phyloP scores from a whole-genome alignment of 495 filamentous ascomycete species.

The Talaromyces wortmannii region DNA sequence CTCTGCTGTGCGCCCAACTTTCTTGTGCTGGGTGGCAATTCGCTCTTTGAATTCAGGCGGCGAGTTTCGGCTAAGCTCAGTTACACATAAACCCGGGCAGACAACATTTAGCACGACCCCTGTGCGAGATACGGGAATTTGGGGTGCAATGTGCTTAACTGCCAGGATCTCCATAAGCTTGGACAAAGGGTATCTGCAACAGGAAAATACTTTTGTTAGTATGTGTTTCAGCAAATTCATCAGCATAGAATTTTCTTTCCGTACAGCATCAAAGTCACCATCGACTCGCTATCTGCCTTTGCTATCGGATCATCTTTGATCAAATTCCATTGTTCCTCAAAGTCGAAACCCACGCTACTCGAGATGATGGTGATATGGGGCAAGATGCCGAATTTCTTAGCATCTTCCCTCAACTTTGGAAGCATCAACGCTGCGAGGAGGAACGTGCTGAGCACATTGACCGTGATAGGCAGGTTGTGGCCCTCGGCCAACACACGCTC shows the following conservation, averaged over 20 bases:
- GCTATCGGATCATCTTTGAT: constrained; percentile 14
- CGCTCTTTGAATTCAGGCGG: constrained; percentile 8
- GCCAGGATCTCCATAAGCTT: constrained; percentile 33
- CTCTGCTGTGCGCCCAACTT: constrained; percentile 17
- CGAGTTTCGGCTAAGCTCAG: constrained; percentile 22
- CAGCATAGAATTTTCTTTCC: neutral
- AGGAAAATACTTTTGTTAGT: constrained; percentile 14
- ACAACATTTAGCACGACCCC: constrained; percentile 33
- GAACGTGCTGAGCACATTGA: constrained; percentile 11
- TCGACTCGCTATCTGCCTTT: constrained; percentile 7
- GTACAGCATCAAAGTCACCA: neutral
- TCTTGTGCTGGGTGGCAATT: constrained; percentile 4
- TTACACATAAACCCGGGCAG: constrained; percentile 36
- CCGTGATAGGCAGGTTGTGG: constrained; percentile 2
- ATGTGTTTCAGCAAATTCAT: constrained; percentile 9
- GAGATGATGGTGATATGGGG: constrained; percentile 8
- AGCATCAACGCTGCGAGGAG: constrained; percentile 7
- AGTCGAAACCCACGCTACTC: constrained; percentile 10
- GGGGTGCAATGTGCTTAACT: constrained; percentile 20
- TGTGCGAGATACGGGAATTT: constrained; percentile 16
- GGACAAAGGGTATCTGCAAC: constrained; percentile 14
- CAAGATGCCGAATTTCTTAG: constrained; percentile 5
- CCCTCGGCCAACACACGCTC: constrained; percentile 3
- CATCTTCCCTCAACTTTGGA: constrained; percentile 9
- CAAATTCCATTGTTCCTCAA: constrained; percentile 14